Base-by-base conservation (phyloP, 1,284 basidiomycete species). In the Dichomitus squalens region DNA sequence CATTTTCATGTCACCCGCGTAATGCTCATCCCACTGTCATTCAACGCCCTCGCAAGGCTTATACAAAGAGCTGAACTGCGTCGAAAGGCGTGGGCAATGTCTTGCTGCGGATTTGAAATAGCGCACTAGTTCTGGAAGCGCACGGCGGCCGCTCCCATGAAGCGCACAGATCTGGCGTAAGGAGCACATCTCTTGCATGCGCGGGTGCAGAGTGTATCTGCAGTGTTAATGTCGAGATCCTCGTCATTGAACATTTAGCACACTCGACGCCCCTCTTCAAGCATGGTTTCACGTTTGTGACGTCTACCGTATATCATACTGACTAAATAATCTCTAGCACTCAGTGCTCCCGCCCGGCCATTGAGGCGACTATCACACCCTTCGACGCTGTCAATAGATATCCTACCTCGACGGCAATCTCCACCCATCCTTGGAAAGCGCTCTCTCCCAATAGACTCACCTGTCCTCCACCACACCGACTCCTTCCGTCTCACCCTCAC, bases 401-500 rank as follows among this genome's bases (percentile, higher is more conserved):
- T 92, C 57, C 75, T 91, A 35, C 87, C 89, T 25, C 80, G 87
- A 64, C 56, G 64, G n/a, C 39, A 49, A 31, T 68, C 70, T 49
- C 68, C 68, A 57, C 63, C 74, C 65, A 64, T 66, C 61, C 73
- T 74, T 51, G 64, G 72, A 73, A 79, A 65, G 67, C 72, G 53
- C 49, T 72, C 60, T 27, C 67, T 61, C 54, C 72, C 64, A 52
- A 64, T 60, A 57, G 73, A 71, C 53, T 75, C 75, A 4, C 72
- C 76, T 33, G 73, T 73, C 29, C 80, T 89, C 48, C 81, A 76
- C 47, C 78, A 85, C 69, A 78, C 82, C 58, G 87, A 90, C 70
- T 82, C 82, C 31, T 84, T 89, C 68, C 82, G 87, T 33, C 78
- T 90, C 53, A 82, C 79, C 31, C 71, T 90, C 53, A 79, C 81